Conservation (phyloP, 768 basidiomycete genomes). For the Leccinum aurantiacum region DNA sequence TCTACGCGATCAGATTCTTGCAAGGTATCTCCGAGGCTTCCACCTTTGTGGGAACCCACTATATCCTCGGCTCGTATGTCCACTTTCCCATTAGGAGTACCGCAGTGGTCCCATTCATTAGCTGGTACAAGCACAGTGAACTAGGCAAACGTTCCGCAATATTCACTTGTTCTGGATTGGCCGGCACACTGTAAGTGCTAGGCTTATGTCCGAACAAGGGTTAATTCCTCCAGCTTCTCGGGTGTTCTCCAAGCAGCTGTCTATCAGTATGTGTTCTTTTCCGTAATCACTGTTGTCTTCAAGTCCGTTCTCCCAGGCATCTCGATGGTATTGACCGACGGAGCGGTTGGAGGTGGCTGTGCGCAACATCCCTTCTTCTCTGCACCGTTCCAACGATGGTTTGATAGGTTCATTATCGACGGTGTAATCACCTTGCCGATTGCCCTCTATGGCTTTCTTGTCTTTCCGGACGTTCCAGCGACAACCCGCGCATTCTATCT, state of each 20-base stretch:
- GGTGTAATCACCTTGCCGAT: constrained; percentile 72
- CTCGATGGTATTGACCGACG: constrained; percentile 52
- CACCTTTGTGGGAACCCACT: constrained; percentile 75
- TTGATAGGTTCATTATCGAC: constrained; percentile 60
- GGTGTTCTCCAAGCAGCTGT: constrained; percentile 65
- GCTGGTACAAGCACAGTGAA: constrained; percentile 72
- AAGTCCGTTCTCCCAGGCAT: constrained; percentile 32
- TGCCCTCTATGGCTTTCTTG: constrained; percentile 66
- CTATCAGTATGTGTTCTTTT: constrained; percentile 45
- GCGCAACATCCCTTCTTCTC: constrained; percentile 4
- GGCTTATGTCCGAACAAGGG: background rate
- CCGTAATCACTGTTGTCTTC: background rate
- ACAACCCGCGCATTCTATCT: constrained; percentile 67
- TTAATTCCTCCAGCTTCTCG: constrained; percentile 47
- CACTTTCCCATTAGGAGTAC: background rate
- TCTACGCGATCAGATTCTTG: constrained; percentile 71
- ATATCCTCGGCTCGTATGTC: constrained; percentile 68
- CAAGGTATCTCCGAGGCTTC: constrained; percentile 74
- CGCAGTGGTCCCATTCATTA: constrained; percentile 20
- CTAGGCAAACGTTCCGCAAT: constrained; percentile 71
- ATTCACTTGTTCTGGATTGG: constrained; percentile 63
- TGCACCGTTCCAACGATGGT: background rate
- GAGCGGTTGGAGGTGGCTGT: constrained; percentile 72
- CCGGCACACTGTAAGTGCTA: constrained; percentile 55
- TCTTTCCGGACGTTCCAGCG: constrained; percentile 71